phyloP scores from a whole-genome alignment of 805 yeast genomes.

The Yamadazyma sp. region DNA sequence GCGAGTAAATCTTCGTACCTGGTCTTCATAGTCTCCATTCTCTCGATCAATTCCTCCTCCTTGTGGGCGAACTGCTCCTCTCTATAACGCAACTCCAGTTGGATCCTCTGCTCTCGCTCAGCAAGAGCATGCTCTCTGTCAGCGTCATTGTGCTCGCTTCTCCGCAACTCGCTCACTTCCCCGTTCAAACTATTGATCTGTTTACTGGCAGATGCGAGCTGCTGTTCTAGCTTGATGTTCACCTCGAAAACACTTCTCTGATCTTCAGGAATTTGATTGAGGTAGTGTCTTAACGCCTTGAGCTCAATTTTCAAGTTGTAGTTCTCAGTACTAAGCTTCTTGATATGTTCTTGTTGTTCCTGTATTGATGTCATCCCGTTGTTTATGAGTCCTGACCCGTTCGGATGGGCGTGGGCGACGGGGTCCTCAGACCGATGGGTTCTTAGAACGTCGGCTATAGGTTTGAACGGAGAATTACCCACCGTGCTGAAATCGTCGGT shows the following conservation, averaged over 20 bases:
- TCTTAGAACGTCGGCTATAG: neutral
- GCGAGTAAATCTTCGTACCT: neutral
- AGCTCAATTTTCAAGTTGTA: constrained; percentile 45
- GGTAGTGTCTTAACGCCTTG: constrained; percentile 39
- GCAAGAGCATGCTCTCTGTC: no score
- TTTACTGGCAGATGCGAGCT: constrained; percentile 19
- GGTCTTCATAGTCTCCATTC: constrained; percentile 1
- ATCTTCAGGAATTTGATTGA: constrained; percentile 45
- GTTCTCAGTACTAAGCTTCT: constrained; percentile 40
- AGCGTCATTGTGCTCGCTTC: no score
- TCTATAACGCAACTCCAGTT: neutral
- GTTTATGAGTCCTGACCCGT: constrained; percentile 6
- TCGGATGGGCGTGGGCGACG: no score
- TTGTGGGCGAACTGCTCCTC: neutral
- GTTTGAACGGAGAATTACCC: constrained; percentile 9
- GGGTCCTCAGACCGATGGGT: no score
- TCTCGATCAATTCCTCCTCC: constrained; percentile 2
- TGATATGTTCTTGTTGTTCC: constrained; percentile 21
- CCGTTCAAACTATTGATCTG: constrained; percentile 14
- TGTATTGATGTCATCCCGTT: constrained; percentile 19
- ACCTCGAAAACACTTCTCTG: constrained; percentile 36
- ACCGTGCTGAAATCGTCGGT: constrained; percentile 9
- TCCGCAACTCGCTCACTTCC: constrained; percentile 6
- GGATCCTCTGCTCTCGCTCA: constrained; percentile 14
- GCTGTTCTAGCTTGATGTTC: constrained; percentile 35